Evolutionary conservation across 164 flowering plant genomes (phyloP).

Genomic region (Brasenia schreberi): DNA sequence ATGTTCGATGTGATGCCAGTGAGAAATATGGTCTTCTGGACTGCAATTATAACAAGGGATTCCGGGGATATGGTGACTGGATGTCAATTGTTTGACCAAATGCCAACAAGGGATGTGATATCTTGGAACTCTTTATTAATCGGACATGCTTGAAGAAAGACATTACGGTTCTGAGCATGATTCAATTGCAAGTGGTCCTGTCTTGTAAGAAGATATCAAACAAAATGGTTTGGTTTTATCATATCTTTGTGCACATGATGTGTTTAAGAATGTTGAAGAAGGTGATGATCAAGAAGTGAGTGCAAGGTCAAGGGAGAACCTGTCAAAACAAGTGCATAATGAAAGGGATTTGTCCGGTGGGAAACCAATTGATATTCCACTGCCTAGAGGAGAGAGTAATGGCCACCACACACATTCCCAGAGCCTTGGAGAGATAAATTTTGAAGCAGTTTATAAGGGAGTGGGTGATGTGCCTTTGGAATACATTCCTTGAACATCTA

Average conservation of each 20-base stretch:
- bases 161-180: constrained; percentile 47
- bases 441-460: constrained; percentile 9
- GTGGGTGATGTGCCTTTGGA: constrained; percentile 27
- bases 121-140: too few species aligned
- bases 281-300: constrained; percentile 10
- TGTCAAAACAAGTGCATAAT: constrained; percentile 6
- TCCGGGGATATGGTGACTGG: too few species aligned
- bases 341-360: constrained; percentile 8
- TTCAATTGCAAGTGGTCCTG: constrained; percentile 20
- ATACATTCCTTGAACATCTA: constrained; percentile 23
- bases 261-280: too few species aligned
- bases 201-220: constrained; percentile 13
- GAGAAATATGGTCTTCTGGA: too few species aligned
- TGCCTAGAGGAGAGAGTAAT: constrained; percentile 26
- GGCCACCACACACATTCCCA: constrained; percentile 18
- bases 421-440: constrained; percentile 16
- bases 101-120: too few species aligned
- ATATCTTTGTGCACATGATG: background rate
- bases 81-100: too few species aligned
- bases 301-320: constrained; percentile 17
- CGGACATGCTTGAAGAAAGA: background rate
- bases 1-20: too few species aligned
- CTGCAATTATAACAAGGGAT: too few species aligned
- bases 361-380: background rate
- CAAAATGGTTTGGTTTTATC: constrained; percentile 14